Base-by-base conservation (phyloP, 2,329 filamentous ascomycete species). In the Graphilbum fragrans region DNA sequence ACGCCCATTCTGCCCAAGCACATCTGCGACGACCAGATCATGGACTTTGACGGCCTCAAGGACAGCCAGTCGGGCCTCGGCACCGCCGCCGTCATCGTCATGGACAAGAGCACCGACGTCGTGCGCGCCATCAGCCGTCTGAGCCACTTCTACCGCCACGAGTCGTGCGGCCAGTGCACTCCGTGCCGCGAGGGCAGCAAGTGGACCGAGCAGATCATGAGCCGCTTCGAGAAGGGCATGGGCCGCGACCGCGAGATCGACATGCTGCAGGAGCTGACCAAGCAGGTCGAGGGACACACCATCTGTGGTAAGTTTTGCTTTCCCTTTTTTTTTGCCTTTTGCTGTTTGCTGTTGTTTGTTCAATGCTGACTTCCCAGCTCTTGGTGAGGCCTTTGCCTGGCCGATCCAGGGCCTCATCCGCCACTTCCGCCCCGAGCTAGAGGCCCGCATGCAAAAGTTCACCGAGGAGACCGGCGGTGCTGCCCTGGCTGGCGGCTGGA, bases 201-300 rank as follows among this genome's bases (percentile, higher is more conserved):
- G 70, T 98, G 92, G 92, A 95, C 90, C 11, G 84, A 94, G 65
- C 88, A 98, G 72, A 96, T 98, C 64, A 96, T 98, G 92, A 72
- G 83, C 64, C 82, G 92, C 43, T 94, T 98, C 54, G 87, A 94
- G 71, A 83, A 84, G 62, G 92, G 92, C 45, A 78, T 86, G 63
- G 92, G 85, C 46, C 80, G 85, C 48, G 79, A 82, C 63, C 76
- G 92, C 47, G 92, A 98, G 67, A 98, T 98, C 60, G 92, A 98
- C 62, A 98, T 98, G 92, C 76, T 98, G 52, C 92, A 95, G 69
- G 92, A 98, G 71, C 69, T 98, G 53, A 98, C 92, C 49, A 98
- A 98, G 75, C 92, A 98, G 68, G 92, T 98, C 47, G 92, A 98
- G 69, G 92, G 92, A 11, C 92, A 98, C 71, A 96, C 92, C 37